Conservation (phyloP, 163 green algal species). For the Scenedesmus sp. region DNA sequence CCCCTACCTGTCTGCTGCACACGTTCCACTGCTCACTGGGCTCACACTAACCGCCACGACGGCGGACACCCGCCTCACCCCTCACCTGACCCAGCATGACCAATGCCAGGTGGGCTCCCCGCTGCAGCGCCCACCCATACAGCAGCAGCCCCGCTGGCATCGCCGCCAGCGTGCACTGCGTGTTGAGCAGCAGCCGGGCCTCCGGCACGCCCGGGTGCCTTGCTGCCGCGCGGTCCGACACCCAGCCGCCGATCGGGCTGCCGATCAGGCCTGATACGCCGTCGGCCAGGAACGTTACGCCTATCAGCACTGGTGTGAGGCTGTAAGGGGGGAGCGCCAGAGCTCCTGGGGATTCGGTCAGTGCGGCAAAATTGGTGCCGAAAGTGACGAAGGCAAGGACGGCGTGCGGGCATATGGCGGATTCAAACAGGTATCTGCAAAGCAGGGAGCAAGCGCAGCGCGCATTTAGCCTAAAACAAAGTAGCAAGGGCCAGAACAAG, state of each 20-base stretch:
- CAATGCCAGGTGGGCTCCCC: neutral
- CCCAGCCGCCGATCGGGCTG: constrained; percentile 28
- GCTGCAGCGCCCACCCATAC: constrained; percentile 26
- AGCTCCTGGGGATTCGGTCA: neutral
- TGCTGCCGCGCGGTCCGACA: constrained; percentile 9
- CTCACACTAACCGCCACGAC: neutral
- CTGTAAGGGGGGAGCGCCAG: constrained; percentile 5
- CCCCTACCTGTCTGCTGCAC: no score
- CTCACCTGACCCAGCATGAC: neutral
- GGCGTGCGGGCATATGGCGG: neutral
- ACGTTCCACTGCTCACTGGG: no score
- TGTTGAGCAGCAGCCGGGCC: neutral
- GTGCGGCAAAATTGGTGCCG: neutral
- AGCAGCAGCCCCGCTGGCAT: constrained; percentile 3
- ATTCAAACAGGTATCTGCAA: constrained; percentile 30
- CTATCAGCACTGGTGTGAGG: constrained; percentile 18
- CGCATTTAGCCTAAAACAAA: no score
- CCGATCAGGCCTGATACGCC: constrained; percentile 8
- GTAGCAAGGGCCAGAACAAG: no score
- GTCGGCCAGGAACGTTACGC: constrained; percentile 10
- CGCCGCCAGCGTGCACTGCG: neutral
- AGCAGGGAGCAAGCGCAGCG: neutral
- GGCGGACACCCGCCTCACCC: neutral
- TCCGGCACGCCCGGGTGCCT: constrained; percentile 1
- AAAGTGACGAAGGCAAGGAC: constrained; percentile 18